These are phyloP conservation scores for Aspergillus kassunensis DNA, from an alignment of 495 filamentous ascomycete species.

Conservation along the genomic window DNA sequence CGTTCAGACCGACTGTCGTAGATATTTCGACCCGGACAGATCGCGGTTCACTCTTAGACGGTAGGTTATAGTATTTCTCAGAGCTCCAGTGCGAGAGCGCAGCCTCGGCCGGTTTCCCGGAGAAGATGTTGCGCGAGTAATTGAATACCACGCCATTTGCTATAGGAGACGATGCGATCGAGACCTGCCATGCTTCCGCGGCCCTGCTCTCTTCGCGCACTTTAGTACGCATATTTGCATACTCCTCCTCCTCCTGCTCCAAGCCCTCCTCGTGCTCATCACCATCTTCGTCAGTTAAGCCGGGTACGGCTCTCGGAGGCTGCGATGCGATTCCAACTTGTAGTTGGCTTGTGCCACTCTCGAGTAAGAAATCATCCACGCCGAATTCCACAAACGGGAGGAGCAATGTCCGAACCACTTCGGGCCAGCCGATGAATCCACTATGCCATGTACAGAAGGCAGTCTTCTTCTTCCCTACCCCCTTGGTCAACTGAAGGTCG, in stretches of 20 bases:
- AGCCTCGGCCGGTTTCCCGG: slow-evolving; percentile 29
- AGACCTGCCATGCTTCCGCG: slow-evolving; percentile 34
- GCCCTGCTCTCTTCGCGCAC: slow-evolving; percentile 21
- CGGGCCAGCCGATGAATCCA: slow-evolving; percentile 34
- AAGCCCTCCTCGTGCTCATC: slow-evolving; percentile 19
- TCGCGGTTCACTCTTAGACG: slow-evolving; percentile 29
- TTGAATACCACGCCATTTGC: slow-evolving; percentile 26
- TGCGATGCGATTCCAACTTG: slow-evolving; percentile 33
- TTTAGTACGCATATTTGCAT: slow-evolving; percentile 13
- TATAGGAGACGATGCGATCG: slow-evolving; percentile 24
- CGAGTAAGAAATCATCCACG: slow-evolving; percentile 19
- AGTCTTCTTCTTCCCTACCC: slow-evolving; percentile 28
- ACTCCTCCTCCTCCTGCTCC: slow-evolving; percentile 25
- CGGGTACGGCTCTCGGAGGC: slow-evolving; percentile 10
- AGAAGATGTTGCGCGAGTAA: slow-evolving; percentile 44
- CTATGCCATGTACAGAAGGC: slow-evolving; percentile 36
- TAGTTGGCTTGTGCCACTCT: slow-evolving; percentile 27
- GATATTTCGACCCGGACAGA: slow-evolving; percentile 33
- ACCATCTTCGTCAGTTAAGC: slow-evolving; percentile 26
- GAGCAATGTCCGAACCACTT: slow-evolving; percentile 19
- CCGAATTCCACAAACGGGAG: slow-evolving; percentile 22
- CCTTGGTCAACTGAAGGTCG: slow-evolving; percentile 27
- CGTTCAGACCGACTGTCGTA: slow-evolving; percentile 18
- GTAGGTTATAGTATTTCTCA: slow-evolving; percentile 35
- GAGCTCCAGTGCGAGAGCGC: slow-evolving; percentile 41